Evolutionary conservation across 2,329 filamentous ascomycete species (phyloP), one percentile per base, ranked within the genome.

Genomic region (Neocucurbitaria cava): DNA sequence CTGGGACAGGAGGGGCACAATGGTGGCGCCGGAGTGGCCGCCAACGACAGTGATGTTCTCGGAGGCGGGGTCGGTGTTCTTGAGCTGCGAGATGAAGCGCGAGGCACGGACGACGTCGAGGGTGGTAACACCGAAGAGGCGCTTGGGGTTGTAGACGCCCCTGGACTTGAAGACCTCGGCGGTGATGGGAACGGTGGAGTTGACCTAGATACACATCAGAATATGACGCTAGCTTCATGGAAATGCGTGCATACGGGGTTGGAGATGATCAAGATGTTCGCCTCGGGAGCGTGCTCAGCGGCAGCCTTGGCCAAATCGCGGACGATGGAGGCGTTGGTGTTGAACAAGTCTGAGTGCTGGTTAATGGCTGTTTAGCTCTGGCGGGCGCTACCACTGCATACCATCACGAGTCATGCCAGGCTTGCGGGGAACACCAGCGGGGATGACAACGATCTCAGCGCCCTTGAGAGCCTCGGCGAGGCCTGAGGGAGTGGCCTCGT

Each of bases 251-350:
- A 53, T 81, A 87, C 93, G 61, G 95, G 95, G 89, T 99, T 99
- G 81, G 93, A 87, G 83, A 99, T 99, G 85, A 99, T 87, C 77
- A 98, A 88, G 79, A 98, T 85, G 83, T 96, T 96, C 81, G 95
- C 95, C 64, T 97, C 85, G 73, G 95, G 95, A 76, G 89, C 86
- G 69, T 91, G 86, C 74, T 96, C 88, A 74, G 95, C 95, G 76
- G 87, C 88, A 73, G 92, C 93, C 87, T 96, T 96, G 83, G 94
- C 93, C 66, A 99, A 88, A 82, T 98, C 95, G 76, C 94, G 93
- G 78, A 99, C 95, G 79, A 99, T 99, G 78, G 92, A 96, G 80
- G 95, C 95, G 82, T 99, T 99, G 86, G 94, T 99, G 89, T 98
- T 98, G 92, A 99, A 99, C 65, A 99, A 89, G 79, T 99, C 94